Base-by-base conservation (phyloP, 2,329 filamentous ascomycete genomes). In the Pestalotiopsis sp. region DNA sequence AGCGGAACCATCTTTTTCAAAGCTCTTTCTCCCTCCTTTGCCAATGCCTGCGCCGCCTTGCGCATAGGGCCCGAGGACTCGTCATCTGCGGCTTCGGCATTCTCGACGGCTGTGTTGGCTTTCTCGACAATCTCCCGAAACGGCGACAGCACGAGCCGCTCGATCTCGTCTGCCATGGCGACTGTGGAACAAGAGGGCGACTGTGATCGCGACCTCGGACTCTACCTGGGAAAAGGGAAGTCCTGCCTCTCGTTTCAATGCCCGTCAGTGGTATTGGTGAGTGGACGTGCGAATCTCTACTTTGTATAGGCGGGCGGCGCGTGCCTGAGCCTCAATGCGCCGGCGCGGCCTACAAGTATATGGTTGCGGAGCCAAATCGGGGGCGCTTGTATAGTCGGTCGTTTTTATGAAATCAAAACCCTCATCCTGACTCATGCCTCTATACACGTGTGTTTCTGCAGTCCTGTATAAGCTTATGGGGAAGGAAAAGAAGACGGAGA, bases 51-150 rank as follows among this genome's bases (percentile, higher is more conserved):
- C 31, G 85, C 84, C 31, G 84, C 83, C 76, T 83, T 85, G 74
- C 82, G 78, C 86, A 89, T 88, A 38, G 78, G 75, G 70, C 70
- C 70, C 36, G 74, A 72, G 11, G 73, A 73, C 56, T 82, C 77
- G 27, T 80, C 75, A 67, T 81, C 79, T 52, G 78, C 82, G 25
- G 71, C 72, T 14, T 77, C 71, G 11, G 85, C 85, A 80, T 87
- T 87, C 31, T 81, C 79, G 62, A 84, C 73, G 0, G 86, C 86
- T 12, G 73, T 69, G 41, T 78, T 83, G 39, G 83, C 86, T 78
- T 87, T 87, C 58, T 85, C 83, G 65, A 87, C 82, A 67, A 88
- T 83, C 59, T 88, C 85, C 66, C 78, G 81, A 72, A 88, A 89
- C 36, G 86, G 85, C 45, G 80, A 80, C 36, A 87, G 77, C 49